Conservation (phyloP, 768 basidiomycete genomes). For the Amanita brunnescens region DNA sequence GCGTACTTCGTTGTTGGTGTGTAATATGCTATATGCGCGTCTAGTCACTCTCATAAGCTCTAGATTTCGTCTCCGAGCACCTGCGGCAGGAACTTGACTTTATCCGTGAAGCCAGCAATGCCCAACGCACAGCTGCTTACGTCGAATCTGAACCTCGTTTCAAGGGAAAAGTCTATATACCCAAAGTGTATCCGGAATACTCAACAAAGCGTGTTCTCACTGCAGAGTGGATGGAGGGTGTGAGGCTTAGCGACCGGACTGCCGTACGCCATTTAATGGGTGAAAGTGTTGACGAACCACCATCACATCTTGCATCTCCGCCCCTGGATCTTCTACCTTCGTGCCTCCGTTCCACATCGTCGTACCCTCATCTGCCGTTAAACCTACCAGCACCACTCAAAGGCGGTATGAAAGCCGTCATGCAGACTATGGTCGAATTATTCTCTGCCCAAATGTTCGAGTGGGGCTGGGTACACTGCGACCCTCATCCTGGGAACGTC, state of each 20-base stretch:
- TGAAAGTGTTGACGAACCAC: slow-evolving; percentile 19
- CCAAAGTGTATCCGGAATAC: slow-evolving; percentile 61
- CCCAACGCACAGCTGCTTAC: slow-evolving; percentile 56
- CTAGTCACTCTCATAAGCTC: neutral
- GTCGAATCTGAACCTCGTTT: slow-evolving; percentile 66
- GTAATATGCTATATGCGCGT: slow-evolving; percentile 15
- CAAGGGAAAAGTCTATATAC: slow-evolving; percentile 66
- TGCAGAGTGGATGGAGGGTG: slow-evolving; percentile 79
- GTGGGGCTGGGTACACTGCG: slow-evolving; percentile 88
- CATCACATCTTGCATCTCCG: slow-evolving; percentile 7
- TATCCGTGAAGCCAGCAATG: slow-evolving; percentile 69
- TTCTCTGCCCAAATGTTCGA: slow-evolving; percentile 88
- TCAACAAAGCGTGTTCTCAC: slow-evolving; percentile 75
- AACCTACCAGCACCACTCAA: slow-evolving; percentile 33
- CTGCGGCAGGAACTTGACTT: slow-evolving; percentile 82
- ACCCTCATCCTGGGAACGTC: slow-evolving; percentile 73
- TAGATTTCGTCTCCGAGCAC: slow-evolving; percentile 74
- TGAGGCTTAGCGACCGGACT: slow-evolving; percentile 58
- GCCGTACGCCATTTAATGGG: slow-evolving; percentile 55
- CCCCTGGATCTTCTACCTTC: slow-evolving; percentile 4
- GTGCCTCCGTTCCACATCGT: slow-evolving; percentile 9
- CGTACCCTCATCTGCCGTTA: slow-evolving; percentile 15
- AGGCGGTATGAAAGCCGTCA: slow-evolving; percentile 56
- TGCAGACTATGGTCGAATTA: slow-evolving; percentile 82
- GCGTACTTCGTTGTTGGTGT: slow-evolving; percentile 70